phyloP scores from a whole-genome alignment of 1,284 basidiomycete genomes.

The Neolentinus lepideus region DNA sequence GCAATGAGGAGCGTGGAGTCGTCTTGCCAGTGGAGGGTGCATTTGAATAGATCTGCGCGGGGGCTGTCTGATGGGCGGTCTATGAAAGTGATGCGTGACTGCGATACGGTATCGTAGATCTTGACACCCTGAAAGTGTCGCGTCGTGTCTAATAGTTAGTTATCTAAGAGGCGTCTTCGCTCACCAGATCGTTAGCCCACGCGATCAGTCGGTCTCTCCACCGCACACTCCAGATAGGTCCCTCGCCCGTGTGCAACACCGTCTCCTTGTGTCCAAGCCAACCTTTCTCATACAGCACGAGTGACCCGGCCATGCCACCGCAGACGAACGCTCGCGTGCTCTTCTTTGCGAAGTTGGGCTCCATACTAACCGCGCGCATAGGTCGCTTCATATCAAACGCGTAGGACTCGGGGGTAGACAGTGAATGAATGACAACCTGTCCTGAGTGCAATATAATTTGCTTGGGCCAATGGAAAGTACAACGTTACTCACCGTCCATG shows the following conservation, averaged over 20 bases:
- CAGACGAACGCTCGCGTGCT: constrained; percentile 84
- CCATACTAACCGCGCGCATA: constrained; percentile 85
- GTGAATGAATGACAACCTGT: constrained; percentile 84
- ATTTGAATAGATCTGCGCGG: constrained; percentile 90
- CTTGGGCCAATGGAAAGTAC: neutral
- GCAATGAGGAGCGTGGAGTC: constrained; percentile 85
- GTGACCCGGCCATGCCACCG: constrained; percentile 86
- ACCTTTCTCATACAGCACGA: constrained; percentile 88
- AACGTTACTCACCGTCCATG: constrained; percentile 71
- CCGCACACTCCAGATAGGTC: constrained; percentile 88
- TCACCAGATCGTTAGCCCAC: constrained; percentile 91
- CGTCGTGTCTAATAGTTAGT: neutral
- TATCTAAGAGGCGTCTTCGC: too few relatives aligned
- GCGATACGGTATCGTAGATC: constrained; percentile 82
- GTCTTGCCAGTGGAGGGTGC: constrained; percentile 88
- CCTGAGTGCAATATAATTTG: constrained; percentile 34
- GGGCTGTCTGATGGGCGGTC: constrained; percentile 79
- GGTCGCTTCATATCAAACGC: constrained; percentile 91
- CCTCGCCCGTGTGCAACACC: constrained; percentile 82
- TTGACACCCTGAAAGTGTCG: constrained; percentile 69
- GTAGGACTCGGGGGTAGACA: constrained; percentile 79
- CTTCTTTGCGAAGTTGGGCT: constrained; percentile 85
- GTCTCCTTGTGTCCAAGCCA: constrained; percentile 96
- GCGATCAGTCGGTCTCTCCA: constrained; percentile 89
- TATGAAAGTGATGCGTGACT: constrained; percentile 83